Evolutionary conservation across 768 basidiomycete species (phyloP).

Genomic region (Boletus subparvulus): DNA sequence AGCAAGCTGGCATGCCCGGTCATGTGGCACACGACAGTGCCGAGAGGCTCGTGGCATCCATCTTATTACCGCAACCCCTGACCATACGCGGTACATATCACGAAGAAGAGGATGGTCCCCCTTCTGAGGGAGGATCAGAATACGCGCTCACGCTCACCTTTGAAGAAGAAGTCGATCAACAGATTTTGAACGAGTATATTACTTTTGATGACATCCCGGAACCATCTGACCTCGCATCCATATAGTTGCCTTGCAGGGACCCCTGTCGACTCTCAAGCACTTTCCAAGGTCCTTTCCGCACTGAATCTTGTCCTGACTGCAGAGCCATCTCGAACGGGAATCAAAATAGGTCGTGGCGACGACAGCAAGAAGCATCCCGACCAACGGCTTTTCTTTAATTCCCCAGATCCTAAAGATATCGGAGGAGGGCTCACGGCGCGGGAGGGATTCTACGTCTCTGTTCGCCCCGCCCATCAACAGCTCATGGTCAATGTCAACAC

Average conservation of each 20-base stretch:
- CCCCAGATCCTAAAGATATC: slow-evolving; percentile 35
- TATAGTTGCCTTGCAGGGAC: slow-evolving; percentile 57
- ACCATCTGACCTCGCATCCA: slow-evolving; percentile 14
- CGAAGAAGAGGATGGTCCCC: slow-evolving; percentile 37
- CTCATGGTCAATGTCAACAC: slow-evolving; percentile 55
- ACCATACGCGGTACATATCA: slow-evolving; percentile 37
- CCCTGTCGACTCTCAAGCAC: slow-evolving; percentile 54
- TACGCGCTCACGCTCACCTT: slow-evolving; percentile 43
- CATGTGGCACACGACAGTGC: slow-evolving; percentile 47
- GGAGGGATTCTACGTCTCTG: slow-evolving; percentile 48
- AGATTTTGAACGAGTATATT: slow-evolving; percentile 2
- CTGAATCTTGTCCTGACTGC: slow-evolving; percentile 48
- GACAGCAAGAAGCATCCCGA: slow-evolving; percentile 29
- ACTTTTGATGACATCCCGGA: slow-evolving; percentile 21
- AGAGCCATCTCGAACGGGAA: slow-evolving; percentile 39
- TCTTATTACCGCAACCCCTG: slow-evolving; percentile 41
- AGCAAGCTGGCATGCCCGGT: slow-evolving; percentile 33
- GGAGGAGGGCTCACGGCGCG: slow-evolving; percentile 55
- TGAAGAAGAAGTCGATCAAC: slow-evolving; percentile 37
- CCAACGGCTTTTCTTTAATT: slow-evolving; percentile 41
- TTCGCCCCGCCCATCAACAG: slow-evolving; percentile 41
- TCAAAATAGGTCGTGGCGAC: slow-evolving; percentile 49
- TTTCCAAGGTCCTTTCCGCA: slow-evolving; percentile 47
- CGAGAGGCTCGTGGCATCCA: slow-evolving; percentile 42
- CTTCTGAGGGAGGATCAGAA: slow-evolving; percentile 24